Evolutionary conservation across 306 rosid genomes (phyloP).

Genomic region (Alnus rubra): DNA sequence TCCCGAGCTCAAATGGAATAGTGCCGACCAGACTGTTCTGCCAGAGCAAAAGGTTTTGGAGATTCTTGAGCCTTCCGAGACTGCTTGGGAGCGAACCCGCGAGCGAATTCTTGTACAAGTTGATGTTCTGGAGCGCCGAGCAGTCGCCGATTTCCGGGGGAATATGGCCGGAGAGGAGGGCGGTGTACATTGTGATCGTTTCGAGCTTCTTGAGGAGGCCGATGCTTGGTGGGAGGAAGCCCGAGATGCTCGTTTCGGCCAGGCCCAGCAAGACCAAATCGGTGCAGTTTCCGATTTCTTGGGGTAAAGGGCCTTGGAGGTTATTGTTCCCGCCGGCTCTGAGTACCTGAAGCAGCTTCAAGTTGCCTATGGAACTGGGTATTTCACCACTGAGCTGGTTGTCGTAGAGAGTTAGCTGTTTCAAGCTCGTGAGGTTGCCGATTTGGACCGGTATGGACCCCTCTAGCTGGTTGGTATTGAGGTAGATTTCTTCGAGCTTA

Average conservation of each 20-base stretch:
- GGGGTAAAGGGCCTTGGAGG: slow-evolving; percentile 62
- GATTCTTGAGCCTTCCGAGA: slow-evolving; percentile 63
- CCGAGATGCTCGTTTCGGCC: slow-evolving; percentile 85
- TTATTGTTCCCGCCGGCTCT: slow-evolving; percentile 95
- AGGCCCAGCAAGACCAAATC: slow-evolving; percentile 66
- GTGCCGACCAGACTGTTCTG: slow-evolving; percentile 78
- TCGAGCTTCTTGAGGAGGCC: slow-evolving; percentile 70
- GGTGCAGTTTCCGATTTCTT: slow-evolving; percentile 75
- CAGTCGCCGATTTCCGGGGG: slow-evolving; percentile 80
- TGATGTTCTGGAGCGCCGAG: slow-evolving; percentile 54
- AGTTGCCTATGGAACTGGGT: slow-evolving; percentile 63
- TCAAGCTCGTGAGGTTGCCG: slow-evolving; percentile 63
- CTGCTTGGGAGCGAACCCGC: slow-evolving; percentile 69
- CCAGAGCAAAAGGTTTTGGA: slow-evolving; percentile 70
- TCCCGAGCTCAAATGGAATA: slow-evolving; percentile 77
- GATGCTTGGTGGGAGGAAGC: slow-evolving; percentile 58
- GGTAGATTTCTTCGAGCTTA: slow-evolving; percentile 58
- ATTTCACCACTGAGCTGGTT: slow-evolving; percentile 66
- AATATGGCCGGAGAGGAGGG: slow-evolving; percentile 73
- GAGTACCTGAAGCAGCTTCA: slow-evolving; percentile 57
- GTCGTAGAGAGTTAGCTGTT: slow-evolving; percentile 53
- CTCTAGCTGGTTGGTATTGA: slow-evolving; percentile 61
- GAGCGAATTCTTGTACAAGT: slow-evolving; percentile 73
- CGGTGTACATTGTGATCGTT: slow-evolving; percentile 73
- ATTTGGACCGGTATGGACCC: slow-evolving; percentile 69